Percentiles rank a stretch among this genome's conserved stretches.
These are phyloP conservation scores for Knufia petricola DNA, from an alignment of 2,329 filamentous ascomycete genomes.

Conservation along the genomic window DNA sequence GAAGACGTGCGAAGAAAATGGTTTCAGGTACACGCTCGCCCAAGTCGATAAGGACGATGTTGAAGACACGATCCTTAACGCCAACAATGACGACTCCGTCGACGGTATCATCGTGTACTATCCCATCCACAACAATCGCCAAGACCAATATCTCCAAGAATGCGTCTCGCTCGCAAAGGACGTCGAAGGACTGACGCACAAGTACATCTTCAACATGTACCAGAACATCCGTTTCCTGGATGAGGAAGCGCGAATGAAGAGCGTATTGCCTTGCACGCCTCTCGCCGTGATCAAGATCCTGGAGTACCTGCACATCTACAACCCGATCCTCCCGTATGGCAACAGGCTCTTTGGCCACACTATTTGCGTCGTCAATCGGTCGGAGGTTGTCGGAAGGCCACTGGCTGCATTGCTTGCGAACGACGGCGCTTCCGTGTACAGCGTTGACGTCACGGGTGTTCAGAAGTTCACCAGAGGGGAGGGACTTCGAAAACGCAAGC, in stretches of 20 bases:
- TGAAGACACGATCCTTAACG: slow-evolving; percentile 76
- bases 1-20: slow-evolving; percentile 92
- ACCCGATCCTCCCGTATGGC: slow-evolving; percentile 82
- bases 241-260: slow-evolving; percentile 59
- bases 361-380: slow-evolving; percentile 92
- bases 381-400: slow-evolving; percentile 88
- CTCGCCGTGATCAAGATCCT: slow-evolving; percentile 95
- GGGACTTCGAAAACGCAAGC: slow-evolving; percentile 73
- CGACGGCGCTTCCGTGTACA: slow-evolving; percentile 91
- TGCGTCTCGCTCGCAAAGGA: slow-evolving; percentile 85
- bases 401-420: slow-evolving; percentile 89
- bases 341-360: slow-evolving; percentile 90
- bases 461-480: slow-evolving; percentile 86
- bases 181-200: slow-evolving; percentile 87
- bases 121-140: slow-evolving; percentile 82
- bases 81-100: slow-evolving; percentile 67
- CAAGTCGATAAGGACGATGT: slow-evolving; percentile 77
- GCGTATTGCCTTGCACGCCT: slow-evolving; percentile 88
- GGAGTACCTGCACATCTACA: slow-evolving; percentile 93
- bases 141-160: slow-evolving; percentile 94
- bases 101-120: slow-evolving; percentile 98
- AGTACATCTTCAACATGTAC: slow-evolving; percentile 98
- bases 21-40: slow-evolving; percentile 80
- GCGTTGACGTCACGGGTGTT: slow-evolving; percentile 81
- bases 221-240: slow-evolving; percentile 95